Conservation (phyloP, 768 basidiomycete species). For the Termitomyces sp. region DNA sequence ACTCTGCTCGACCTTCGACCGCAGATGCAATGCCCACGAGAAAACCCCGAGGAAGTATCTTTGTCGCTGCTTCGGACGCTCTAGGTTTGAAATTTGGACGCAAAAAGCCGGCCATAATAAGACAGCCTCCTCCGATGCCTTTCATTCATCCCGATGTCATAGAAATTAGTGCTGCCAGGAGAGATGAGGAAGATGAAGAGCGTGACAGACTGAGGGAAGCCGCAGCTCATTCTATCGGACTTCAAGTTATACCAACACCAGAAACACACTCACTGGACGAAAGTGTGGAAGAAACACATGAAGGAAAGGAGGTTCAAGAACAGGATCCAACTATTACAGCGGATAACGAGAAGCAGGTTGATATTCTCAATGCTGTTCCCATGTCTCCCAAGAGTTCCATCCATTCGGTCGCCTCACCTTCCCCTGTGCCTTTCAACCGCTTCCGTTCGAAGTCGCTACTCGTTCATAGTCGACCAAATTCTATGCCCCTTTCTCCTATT, state of each 20-base stretch:
- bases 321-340: background rate
- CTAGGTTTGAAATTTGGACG: conserved; percentile 47
- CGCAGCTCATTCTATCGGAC: conserved; percentile 74
- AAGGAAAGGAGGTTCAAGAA: conserved; percentile 24
- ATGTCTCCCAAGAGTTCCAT: conserved; percentile 30
- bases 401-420: conserved; percentile 25
- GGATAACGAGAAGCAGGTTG: conserved; percentile 7
- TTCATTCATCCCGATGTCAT: conserved; percentile 65
- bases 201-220: conserved; percentile 70
- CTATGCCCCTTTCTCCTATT: conserved; percentile 32
- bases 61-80: conserved; percentile 52
- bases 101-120: conserved; percentile 31
- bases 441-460: conserved; percentile 35
- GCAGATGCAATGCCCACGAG: conserved; percentile 20
- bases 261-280: conserved; percentile 31
- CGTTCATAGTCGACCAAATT: conserved; percentile 34
- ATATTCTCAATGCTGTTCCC: conserved; percentile 1
- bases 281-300: conserved; percentile 35
- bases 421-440: conserved; percentile 22
- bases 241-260: conserved; percentile 48
- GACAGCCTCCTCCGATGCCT: conserved; percentile 30
- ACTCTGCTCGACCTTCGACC: conserved; percentile 17
- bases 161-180: conserved; percentile 55
- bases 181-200: conserved; percentile 67
- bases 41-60: conserved; percentile 40